These are phyloP conservation scores for Grosmannia huntii DNA, from an alignment of 2,329 filamentous ascomycete genomes.

Conservation along the genomic window DNA sequence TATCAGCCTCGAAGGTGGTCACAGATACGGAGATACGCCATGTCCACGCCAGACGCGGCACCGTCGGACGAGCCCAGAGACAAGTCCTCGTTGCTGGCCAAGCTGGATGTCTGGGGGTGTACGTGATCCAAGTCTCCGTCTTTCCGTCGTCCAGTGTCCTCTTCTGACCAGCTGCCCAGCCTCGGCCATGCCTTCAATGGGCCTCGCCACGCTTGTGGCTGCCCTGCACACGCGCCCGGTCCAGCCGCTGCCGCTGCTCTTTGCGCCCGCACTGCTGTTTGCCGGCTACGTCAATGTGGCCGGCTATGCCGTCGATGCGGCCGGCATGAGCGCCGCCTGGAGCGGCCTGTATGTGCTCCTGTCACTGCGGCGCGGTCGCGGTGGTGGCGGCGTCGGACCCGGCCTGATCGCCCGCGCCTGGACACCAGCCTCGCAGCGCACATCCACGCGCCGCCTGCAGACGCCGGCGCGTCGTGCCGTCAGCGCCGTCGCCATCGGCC, in stretches of 20 bases:
- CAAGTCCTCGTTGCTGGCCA: slow-evolving; percentile 6
- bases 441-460: slow-evolving; percentile 23
- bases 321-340: slow-evolving; percentile 42
- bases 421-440: slow-evolving; percentile 19
- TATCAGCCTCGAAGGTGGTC: no score
- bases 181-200: slow-evolving; percentile 39
- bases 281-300: slow-evolving; percentile 46
- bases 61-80: background rate
- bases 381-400: background rate
- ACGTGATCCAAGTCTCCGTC: background rate
- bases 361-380: slow-evolving; percentile 30
- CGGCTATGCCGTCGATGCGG: slow-evolving; percentile 43
- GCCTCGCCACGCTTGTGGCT: slow-evolving; percentile 42
- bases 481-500: slow-evolving; percentile 34
- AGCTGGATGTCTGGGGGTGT: slow-evolving; percentile 17
- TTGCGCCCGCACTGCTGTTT: slow-evolving; percentile 41
- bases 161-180: slow-evolving; percentile 23
- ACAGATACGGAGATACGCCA: background rate
- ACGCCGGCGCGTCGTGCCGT: slow-evolving; percentile 31
- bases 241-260: slow-evolving; percentile 34
- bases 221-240: slow-evolving; percentile 43
- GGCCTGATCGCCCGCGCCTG: background rate
- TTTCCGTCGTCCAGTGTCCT: background rate
- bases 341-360: slow-evolving; percentile 45
- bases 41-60: background rate